Base-by-base conservation (phyloP, 257 asterid species). In the Nicotiana undulata region DNA sequence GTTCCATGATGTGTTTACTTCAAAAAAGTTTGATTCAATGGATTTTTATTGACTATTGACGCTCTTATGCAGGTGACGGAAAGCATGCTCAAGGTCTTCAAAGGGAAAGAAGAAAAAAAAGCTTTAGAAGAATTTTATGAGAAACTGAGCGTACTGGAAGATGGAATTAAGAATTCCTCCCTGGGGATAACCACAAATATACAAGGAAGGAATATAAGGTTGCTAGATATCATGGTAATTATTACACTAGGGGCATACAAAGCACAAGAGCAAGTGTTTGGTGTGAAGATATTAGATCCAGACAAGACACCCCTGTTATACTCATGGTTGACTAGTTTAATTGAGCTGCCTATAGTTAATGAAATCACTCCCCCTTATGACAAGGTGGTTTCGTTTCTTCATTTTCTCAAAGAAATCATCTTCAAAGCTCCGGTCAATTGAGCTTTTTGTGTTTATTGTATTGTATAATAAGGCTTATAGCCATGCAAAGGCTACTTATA, bases 181-280 rank as follows among this genome's bases (percentile, higher is more conserved):
- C 79, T 80, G 12, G 86, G 16, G 13, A 61, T 31, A n/a, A 7
- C 18, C 58, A 68, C 79, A 40, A 79, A 84, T 3, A 60, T 12
- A 17, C 8, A 15, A 26, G 40, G 40, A n/a, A 67, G 81, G 28
- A 78, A 77, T 4, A 55, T 86, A 60, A 87, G 84, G n/a, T 49
- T 88, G 17, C 49, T 84, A 9, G 91, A 86, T 31, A 83, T 88
- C 31, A 49, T 88, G 55, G 28, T 83, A 16, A 68, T 85, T 28
- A 65, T 85, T 31, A 81, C 89, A 13, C 68, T 88, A 51, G 89
- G 91, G 49, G 80, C 83, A 11, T 82, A 58, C 44, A 79, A 82
- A 52, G 80, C 79, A 63, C 85, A 82, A n/a, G 89, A 86, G 37
- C 81, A 81, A 59, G 78, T 76, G 12, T 77, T 86, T 79, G 88